Percentiles rank a stretch among this genome's conserved stretches.
Conservation (phyloP, 1,284 basidiomycete species). For the Rhodotorula sp. region DNA sequence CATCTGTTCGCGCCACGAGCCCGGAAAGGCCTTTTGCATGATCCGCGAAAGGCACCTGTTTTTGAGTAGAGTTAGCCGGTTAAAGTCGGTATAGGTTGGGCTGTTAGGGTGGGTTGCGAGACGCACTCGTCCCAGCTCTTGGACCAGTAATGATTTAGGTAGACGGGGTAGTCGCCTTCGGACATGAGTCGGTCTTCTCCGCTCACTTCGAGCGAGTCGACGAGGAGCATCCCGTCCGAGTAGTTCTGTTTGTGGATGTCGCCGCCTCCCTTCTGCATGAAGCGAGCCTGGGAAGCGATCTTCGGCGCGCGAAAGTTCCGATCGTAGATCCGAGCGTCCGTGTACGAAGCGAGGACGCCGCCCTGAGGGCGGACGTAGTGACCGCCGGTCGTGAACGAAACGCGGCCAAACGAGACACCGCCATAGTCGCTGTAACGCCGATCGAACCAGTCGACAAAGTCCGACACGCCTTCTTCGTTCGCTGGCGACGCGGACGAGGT, state of each 20-base stretch:
- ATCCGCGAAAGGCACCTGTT: slow-evolving; percentile 7
- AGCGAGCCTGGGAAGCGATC: slow-evolving; percentile 4
- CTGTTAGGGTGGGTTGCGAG: too few relatives aligned
- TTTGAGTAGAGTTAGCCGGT: too few relatives aligned
- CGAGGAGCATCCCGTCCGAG: background rate
- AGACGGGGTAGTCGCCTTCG: background rate
- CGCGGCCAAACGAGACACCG: slow-evolving; percentile 9
- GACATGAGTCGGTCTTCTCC: slow-evolving; percentile 2
- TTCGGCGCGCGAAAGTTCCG: slow-evolving; percentile 10
- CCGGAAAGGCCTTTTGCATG: slow-evolving; percentile 20
- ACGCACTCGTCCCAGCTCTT: slow-evolving; percentile 9
- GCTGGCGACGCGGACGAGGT: background rate
- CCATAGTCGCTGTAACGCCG: background rate
- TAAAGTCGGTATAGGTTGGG: too few relatives aligned
- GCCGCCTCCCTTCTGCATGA: background rate
- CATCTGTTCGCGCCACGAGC: slow-evolving; percentile 16
- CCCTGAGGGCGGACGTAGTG: background rate
- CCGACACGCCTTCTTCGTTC: background rate
- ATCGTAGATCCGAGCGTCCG: slow-evolving; percentile 5
- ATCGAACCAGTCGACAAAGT: slow-evolving; percentile 9
- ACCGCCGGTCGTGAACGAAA: background rate
- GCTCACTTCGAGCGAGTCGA: background rate
- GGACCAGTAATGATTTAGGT: slow-evolving; percentile 14
- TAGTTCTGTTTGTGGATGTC: slow-evolving; percentile 7
- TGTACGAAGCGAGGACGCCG: background rate